Percentiles rank a stretch among this genome's conserved stretches.
Conservation (phyloP, 2,329 filamentous ascomycete species). For the Ambrosiella xylebori region DNA sequence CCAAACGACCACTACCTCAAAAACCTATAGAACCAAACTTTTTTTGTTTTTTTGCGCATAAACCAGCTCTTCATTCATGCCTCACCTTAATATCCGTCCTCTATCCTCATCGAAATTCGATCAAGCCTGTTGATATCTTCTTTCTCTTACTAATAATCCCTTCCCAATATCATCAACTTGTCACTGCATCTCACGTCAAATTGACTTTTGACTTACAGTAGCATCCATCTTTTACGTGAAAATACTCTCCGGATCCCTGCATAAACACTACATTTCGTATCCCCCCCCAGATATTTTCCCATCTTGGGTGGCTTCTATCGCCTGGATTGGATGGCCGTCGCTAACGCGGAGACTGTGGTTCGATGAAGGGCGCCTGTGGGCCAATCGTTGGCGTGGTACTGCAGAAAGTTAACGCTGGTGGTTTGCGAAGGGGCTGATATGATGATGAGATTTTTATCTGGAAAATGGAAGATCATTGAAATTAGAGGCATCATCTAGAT, state of each 20-base stretch:
- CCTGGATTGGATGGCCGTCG: neutral
- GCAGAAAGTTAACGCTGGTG: neutral
- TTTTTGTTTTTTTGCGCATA: neutral
- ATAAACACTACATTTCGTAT: neutral
- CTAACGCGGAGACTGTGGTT: neutral
- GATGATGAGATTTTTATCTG: neutral
- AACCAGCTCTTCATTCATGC: neutral
- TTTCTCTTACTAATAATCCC: neutral
- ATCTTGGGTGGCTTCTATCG: neutral
- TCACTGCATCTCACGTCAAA: too few relatives aligned
- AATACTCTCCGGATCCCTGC: neutral
- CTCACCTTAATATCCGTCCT: too few relatives aligned
- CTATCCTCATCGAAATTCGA: too few relatives aligned
- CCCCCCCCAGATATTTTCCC: neutral
- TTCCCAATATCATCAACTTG: neutral
- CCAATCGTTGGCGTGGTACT: slow-evolving; percentile 8
- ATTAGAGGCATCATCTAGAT: too few relatives aligned
- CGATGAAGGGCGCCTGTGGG: slow-evolving; percentile 4
- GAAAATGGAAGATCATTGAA: neutral
- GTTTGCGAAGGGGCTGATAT: neutral
- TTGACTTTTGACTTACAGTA: too few relatives aligned
- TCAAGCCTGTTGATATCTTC: too few relatives aligned
- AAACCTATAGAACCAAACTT: neutral
- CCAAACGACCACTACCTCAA: neutral
- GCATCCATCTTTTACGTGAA: neutral